These are phyloP conservation scores for Fusarium pseudoanthophilum DNA, from an alignment of 2,329 filamentous ascomycete species.

Conservation along the genomic window DNA sequence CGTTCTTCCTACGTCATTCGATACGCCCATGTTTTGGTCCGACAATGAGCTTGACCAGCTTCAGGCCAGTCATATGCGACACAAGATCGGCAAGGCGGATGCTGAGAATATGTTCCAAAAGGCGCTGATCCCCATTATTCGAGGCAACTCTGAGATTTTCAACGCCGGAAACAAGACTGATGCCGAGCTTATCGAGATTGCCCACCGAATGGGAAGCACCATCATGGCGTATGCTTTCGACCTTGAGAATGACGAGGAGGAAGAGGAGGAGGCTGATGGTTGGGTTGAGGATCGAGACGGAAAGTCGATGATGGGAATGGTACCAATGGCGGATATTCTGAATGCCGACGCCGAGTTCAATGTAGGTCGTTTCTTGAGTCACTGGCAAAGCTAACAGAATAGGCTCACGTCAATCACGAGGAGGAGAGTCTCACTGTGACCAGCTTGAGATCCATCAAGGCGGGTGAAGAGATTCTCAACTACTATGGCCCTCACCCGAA, in stretches of 20 bases:
- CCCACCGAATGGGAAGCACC: constrained; percentile 84
- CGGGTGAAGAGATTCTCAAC: constrained; percentile 84
- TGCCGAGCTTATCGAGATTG: constrained; percentile 60
- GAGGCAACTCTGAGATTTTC: constrained; percentile 59
- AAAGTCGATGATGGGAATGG: constrained; percentile 79
- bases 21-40: constrained; percentile 93
- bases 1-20: constrained; percentile 76
- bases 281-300: constrained; percentile 73
- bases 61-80: constrained; percentile 79
- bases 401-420: constrained; percentile 66
- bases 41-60: constrained; percentile 75
- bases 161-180: constrained; percentile 52
- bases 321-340: constrained; percentile 88
- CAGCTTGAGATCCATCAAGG: constrained; percentile 72
- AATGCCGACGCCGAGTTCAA: constrained; percentile 93
- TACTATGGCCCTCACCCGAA: constrained; percentile 89
- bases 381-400: constrained; percentile 15
- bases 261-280: constrained; percentile 70
- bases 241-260: constrained; percentile 68
- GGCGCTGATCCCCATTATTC: constrained; percentile 63
- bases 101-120: constrained; percentile 76
- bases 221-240: constrained; percentile 97
- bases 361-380: constrained; percentile 54
- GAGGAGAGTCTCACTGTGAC: constrained; percentile 74
- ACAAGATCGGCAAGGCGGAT: constrained; percentile 78